Conservation (phyloP, 768 basidiomycete genomes). For the Suillus variegatus region DNA sequence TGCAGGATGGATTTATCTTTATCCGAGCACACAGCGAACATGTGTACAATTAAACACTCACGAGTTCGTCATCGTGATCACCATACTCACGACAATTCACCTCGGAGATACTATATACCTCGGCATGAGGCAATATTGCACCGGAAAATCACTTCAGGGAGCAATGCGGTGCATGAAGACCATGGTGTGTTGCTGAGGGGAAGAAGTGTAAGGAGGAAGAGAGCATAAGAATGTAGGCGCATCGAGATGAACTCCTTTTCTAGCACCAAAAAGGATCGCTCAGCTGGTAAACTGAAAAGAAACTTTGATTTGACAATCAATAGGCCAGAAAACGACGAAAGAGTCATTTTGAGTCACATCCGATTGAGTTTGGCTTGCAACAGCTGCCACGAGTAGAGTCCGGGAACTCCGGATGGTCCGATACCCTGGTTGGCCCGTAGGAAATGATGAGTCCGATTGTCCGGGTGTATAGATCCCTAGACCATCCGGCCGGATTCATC, state of each 20-base stretch:
- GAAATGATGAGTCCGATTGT: too few species aligned
- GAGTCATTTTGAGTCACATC: not conserved
- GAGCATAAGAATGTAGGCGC: not conserved
- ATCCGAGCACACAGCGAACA: not conserved
- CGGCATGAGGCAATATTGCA: not conserved
- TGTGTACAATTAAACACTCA: not conserved
- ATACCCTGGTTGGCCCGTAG: too few species aligned
- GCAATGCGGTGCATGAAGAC: constrained; percentile 31
- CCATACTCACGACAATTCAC: not conserved
- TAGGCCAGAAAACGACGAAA: not conserved
- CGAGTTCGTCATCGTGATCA: not conserved
- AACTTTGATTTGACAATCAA: not conserved
- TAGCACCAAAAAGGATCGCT: not conserved
- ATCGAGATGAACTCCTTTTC: not conserved
- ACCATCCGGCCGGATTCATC: too few species aligned
- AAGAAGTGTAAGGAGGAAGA: too few species aligned
- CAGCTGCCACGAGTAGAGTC: not conserved
- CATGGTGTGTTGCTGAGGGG: constrained; percentile 16
- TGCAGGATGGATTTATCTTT: too few species aligned
- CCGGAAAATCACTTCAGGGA: constrained; percentile 30
- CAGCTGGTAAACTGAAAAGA: not conserved
- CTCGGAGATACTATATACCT: not conserved
- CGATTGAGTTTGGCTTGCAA: not conserved
- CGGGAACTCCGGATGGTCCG: too few species aligned
- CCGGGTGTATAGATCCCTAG: too few species aligned